These are phyloP conservation scores for Kazachstania sp. DNA, from an alignment of 1,139 yeast genomes.

Conservation along the genomic window DNA sequence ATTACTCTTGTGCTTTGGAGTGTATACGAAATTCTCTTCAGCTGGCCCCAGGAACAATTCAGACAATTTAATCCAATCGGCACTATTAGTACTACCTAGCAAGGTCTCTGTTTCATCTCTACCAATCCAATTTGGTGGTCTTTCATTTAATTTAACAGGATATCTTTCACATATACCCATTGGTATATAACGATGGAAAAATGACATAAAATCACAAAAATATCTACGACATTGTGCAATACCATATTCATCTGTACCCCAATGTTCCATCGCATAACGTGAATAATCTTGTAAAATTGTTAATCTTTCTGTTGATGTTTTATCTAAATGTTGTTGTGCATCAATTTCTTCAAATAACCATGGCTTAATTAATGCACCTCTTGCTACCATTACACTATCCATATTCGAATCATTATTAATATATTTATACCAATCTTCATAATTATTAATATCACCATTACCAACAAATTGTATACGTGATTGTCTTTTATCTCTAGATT, in stretches of 20 bases:
- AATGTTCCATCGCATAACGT: conserved; percentile 80
- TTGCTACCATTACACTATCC: conserved; percentile 94
- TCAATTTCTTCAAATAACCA: conserved; percentile 98
- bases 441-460: conserved; percentile 85
- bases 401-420: conserved; percentile 49
- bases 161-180: conserved; percentile 81
- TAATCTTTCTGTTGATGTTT: conserved; percentile 79
- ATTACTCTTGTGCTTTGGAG: conserved; percentile 92
- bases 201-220: conserved; percentile 89
- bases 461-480: conserved; percentile 60
- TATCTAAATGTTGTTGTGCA: conserved; percentile 80
- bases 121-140: conserved; percentile 94
- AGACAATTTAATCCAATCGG: conserved; percentile 94
- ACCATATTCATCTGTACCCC: conserved; percentile 98
- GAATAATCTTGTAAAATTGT: conserved; percentile 64
- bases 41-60: conserved; percentile 92
- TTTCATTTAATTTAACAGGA: conserved; percentile 84
- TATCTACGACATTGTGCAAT: conserved; percentile 80
- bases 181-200: conserved; percentile 90
- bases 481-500: conserved; percentile 32
- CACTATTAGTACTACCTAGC: conserved; percentile 74
- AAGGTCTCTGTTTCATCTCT: conserved; percentile 87
- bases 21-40: conserved; percentile 63
- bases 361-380: conserved; percentile 96
- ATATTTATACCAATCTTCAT: conserved; percentile 81